A percentile compares a stretch with the other conserved stretches of the same genome.
Conservation (phyloP, 2,329 filamentous ascomycete genomes). For the Cladobotryum protrusum region DNA sequence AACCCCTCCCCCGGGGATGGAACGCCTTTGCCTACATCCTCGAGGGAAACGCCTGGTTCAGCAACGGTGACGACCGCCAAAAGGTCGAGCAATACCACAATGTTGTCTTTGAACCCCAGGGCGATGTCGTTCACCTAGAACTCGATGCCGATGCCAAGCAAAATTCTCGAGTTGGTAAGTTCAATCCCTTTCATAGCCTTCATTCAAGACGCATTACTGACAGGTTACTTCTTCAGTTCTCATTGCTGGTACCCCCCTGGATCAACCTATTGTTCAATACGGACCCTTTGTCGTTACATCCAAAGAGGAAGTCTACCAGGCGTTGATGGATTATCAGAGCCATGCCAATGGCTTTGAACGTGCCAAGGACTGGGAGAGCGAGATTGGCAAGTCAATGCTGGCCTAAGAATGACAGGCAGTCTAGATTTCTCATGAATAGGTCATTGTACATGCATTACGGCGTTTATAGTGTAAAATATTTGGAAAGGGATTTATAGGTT, state of each 20-base stretch:
- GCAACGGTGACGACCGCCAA: conserved; percentile 43
- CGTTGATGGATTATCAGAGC: conserved; percentile 68
- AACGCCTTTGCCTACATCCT: conserved; percentile 86
- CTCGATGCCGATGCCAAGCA: conserved; percentile 61
- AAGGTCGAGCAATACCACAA: conserved; percentile 71
- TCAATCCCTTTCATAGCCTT: neutral
- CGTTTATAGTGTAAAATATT: neutral
- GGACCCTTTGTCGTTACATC: conserved; percentile 76
- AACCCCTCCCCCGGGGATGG: conserved; percentile 73
- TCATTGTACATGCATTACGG: neutral
- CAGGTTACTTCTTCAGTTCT: conserved; percentile 42
- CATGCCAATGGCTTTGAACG: conserved; percentile 74
- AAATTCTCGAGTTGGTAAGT: conserved; percentile 43
- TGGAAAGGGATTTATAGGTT: too few relatives aligned
- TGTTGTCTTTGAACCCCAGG: conserved; percentile 76
- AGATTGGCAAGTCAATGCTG: conserved; percentile 75
- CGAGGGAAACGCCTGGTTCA: conserved; percentile 63
- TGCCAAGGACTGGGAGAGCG: conserved; percentile 71
- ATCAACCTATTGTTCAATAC: conserved; percentile 77
- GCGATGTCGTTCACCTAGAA: conserved; percentile 67
- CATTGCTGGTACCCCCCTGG: conserved; percentile 71
- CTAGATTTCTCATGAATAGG: neutral
- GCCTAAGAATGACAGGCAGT: too few relatives aligned
- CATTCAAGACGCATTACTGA: neutral
- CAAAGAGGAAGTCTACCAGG: conserved; percentile 67